Base-by-base conservation (phyloP, 768 basidiomycete species). In the Phylloporus sp. region DNA sequence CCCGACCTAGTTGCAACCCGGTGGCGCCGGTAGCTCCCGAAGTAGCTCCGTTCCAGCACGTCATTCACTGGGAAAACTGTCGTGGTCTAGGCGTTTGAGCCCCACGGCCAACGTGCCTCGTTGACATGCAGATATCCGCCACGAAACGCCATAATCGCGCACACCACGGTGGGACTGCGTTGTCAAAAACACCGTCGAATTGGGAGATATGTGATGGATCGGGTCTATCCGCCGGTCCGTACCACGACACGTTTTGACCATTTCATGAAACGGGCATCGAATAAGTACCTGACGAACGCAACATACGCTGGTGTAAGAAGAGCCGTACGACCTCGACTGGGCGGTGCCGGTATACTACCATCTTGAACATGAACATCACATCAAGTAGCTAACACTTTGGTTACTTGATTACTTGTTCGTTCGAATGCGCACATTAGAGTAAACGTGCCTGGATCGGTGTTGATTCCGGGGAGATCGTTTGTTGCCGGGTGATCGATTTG, bases 81-180 rank as follows among this genome's bases (percentile, higher is more conserved):
- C n/a, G n/a, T n/a, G n/a, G n/a, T n/a, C n/a, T n/a, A n/a, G n/a
- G n/a, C n/a, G n/a, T n/a, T n/a, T n/a, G n/a, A n/a, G n/a, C n/a
- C n/a, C n/a, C n/a, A n/a, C n/a, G n/a, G n/a, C n/a, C n/a, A n/a
- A n/a, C n/a, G n/a, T n/a, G n/a, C n/a, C n/a, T n/a, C n/a, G n/a
- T n/a, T n/a, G n/a, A n/a, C n/a, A n/a, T n/a, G n/a, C n/a, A n/a
- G n/a, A n/a, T 21, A 35, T 27, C 33, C 36, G 9, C 42, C 18
- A 33, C 56, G 17, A 45, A 42, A 33, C n/a, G 28, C 47, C 2
- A 11, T 42, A 42, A 45, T 47, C 35, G 29, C 41, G 43, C 44
- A 36, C 20, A 22, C 22, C 40, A 14, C 18, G 11, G 20, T 9
- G 28, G 18, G 20, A n/a, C n/a, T n/a, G n/a, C n/a, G 22, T 38